Conservation (phyloP, 768 basidiomycete species). For the Hydnum rufescens region DNA sequence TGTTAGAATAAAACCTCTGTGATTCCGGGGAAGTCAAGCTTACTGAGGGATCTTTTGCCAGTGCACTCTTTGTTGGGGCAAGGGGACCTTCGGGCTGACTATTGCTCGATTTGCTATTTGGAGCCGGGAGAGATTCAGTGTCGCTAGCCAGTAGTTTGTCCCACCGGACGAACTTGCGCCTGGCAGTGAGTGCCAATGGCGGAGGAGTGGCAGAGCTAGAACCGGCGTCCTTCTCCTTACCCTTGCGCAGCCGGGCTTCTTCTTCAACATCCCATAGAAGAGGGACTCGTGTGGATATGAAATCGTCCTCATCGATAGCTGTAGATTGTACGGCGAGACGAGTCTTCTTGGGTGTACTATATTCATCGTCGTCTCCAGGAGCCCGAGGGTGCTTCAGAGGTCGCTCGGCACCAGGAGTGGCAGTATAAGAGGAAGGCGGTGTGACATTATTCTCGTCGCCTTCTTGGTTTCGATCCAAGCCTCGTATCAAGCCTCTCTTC, state of each 20-base stretch:
- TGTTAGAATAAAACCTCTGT: no score
- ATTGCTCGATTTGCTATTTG: not conserved
- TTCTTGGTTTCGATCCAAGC: slow-evolving; percentile 4
- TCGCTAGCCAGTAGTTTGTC: slow-evolving; percentile 1
- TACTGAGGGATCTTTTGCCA: no score
- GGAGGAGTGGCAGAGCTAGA: not conserved
- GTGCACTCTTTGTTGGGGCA: no score
- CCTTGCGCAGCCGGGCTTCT: not conserved
- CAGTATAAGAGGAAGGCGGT: not conserved
- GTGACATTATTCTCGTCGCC: not conserved
- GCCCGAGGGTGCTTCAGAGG: slow-evolving; percentile 33
- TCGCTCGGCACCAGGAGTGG: not conserved
- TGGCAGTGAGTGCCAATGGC: not conserved
- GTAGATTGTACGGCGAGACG: not conserved
- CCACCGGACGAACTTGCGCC: slow-evolving; percentile 1
- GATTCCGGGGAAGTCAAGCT: no score
- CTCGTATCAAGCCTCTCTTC: not conserved
- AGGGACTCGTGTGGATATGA: not conserved
- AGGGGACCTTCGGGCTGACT: not conserved
- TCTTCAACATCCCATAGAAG: not conserved
- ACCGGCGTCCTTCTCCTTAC: not conserved
- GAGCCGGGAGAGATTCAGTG: not conserved
- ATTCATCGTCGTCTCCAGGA: slow-evolving; percentile 68
- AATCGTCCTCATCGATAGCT: not conserved
- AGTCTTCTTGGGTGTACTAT: slow-evolving; percentile 35